Evolutionary conservation across 495 filamentous ascomycete genomes (phyloP), one percentile per base, ranked within the genome.

Genomic region (Xylaria flabelliformis): DNA sequence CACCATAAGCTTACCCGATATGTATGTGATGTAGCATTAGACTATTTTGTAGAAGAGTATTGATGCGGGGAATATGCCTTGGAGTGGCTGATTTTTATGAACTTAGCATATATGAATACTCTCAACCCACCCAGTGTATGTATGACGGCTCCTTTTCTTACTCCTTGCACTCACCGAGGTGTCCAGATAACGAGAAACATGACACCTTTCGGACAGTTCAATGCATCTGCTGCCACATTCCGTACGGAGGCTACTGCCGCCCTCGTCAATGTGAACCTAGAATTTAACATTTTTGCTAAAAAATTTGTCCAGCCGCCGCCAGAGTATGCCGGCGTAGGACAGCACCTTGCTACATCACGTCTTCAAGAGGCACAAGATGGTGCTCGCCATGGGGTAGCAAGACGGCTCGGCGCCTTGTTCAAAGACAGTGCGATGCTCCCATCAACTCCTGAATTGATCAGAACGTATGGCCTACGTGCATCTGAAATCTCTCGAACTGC

Each of bases 381-480:
- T 13, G 34, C 42, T 19, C 48, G 13, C n/a, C 82, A 84, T 59
- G 64, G 63, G 0, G 80, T 74, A 6, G 82, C 81, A 4, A 58
- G 80, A 15, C 74, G 70, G 26, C 74, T 84, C 0, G 80, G 77
- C 1, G 67, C 75, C 0, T 63, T 83, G 1, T 83, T 84, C 66
- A 73, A 78, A 46, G 62, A 64, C 2, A 51, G 44, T 15, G 41
- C 42, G 9, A 59, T 77, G 2, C 59, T 74, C 6, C 81, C 82
- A 1, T 46, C 67, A 2, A 82, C 79, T 4, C 81, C 81, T 19
- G 74, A 77, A 13, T 74, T 85, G 2, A 72, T 77, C 32, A 76
- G 67, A 39, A 78, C 78, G 4, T 85, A 85, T 67, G 83, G 83
- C 34, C 63, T 50, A n/a, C 73, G 83, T 15, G 78, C 74, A 2